These are phyloP conservation scores for Physcia stellaris DNA, from an alignment of 495 filamentous ascomycete genomes.

Conservation along the genomic window DNA sequence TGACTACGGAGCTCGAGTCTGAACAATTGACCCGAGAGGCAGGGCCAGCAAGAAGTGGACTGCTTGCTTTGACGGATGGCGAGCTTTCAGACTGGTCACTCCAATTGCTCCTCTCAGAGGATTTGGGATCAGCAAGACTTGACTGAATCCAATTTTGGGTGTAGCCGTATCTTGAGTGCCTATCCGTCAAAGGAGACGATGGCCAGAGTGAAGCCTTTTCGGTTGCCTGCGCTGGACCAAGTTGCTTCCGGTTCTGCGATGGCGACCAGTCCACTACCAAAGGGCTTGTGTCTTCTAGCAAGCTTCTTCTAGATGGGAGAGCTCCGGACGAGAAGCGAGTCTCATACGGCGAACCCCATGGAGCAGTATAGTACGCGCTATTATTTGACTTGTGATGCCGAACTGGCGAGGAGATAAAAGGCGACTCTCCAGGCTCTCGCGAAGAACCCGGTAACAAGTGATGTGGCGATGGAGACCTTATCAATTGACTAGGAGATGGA, in stretches of 20 bases:
- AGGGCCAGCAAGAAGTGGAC: background rate
- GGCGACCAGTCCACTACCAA: no score
- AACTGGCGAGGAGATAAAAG: background rate
- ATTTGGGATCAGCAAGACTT: constrained; percentile 46
- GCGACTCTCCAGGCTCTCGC: no score
- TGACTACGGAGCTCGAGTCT: no score
- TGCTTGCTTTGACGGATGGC: background rate
- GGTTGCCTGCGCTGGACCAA: no score
- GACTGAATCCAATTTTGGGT: constrained; percentile 71
- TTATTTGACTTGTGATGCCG: constrained; percentile 15
- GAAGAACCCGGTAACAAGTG: no score
- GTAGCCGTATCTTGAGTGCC: constrained; percentile 36
- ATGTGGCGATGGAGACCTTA: background rate
- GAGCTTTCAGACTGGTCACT: constrained; percentile 54
- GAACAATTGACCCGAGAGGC: no score
- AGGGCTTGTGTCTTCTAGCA: no score
- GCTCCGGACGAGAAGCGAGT: no score
- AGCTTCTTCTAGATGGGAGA: no score
- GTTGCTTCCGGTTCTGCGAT: no score
- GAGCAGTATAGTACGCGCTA: constrained; percentile 47
- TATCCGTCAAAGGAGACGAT: constrained; percentile 16
- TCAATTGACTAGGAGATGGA: constrained; percentile 5
- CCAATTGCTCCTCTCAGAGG: constrained; percentile 52
- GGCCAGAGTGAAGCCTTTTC: no score
- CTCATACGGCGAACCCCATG: constrained; percentile 63